Base-by-base conservation (phyloP, 331 rosid genomes). In the Spiraea crenata region DNA sequence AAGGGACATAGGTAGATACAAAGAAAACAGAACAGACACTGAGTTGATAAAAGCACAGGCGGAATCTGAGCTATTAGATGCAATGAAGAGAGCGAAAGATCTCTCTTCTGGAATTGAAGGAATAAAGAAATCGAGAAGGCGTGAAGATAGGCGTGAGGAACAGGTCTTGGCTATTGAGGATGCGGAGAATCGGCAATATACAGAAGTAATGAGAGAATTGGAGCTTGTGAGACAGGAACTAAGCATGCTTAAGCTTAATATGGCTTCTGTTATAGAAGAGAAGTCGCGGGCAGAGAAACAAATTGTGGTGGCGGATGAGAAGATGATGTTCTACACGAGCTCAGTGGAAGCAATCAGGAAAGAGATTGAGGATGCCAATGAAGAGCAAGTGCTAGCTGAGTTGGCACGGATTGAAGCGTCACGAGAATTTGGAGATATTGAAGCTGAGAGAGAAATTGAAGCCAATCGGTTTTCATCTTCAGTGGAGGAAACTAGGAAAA, bases 361-460 rank as follows among this genome's bases (percentile, higher is more conserved):
- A 74, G 93, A 91, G 86, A 83, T 89, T 73, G 95, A 86, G 73
- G 89, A 86, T 57, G 86, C 76, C 59, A 82, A 81, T 65, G 96
- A 95, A 63, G 97, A 95, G 59, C 96, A 88, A 70, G 89, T 91
- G 54, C 82, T 95, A 67, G 93, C 85, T 65, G 99, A 87, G 77
- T 69, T 91, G 74, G 96, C 97, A 12, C 77, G 74, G 87, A 87
- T 95, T 56, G 97, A 95, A 86, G 99, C 99, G 51, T 80, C 84
- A 82, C 87, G 76, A 82, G 99, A 91, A 63, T 57, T 74, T 58
- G 81, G 44, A 70, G 97, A 87, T 38, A 64, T 85, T 57, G 85
- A 82, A 74, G 77, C 85, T 40, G 78, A 67, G 37, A 85, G 90
- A 82, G 76, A 77, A 64, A 77, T 54, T 48, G 96, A 89, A 82